Evolutionary conservation across 2,329 filamentous ascomycete genomes (phyloP), one percentile per base, ranked within the genome.

Genomic region (Pleomassaria siparia): DNA sequence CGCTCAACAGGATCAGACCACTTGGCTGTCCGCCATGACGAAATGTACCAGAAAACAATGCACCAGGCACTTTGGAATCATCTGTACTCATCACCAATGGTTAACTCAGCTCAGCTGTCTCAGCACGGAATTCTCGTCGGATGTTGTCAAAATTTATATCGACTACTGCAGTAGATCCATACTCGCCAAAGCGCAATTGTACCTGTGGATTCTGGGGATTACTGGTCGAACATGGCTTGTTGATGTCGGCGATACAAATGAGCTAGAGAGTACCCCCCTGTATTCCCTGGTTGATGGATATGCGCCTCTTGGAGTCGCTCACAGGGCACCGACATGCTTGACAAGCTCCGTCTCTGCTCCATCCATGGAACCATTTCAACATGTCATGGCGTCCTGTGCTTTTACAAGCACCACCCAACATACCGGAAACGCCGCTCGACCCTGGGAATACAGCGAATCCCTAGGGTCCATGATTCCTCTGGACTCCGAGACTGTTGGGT

Each of bases 51-150:
- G 50, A 40, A 63, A 48, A 46, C 47, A 46, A 55, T 69, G 64
- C 54, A 70, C 59, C 26, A 26, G 39, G 11, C 64, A 66, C 48
- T 67, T 69, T 44, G 61, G 63, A 32, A 16, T 60, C 12, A 60
- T 70, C 29, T 69, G 66, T 42, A 66, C 62, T 22, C 65, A 60
- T 32, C 61, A 64, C 33, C 61, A 69, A 54, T 69, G 64, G 61
- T 54, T 69, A 15, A 66, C 59, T 9, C 55, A 66, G 39, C 57
- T 63, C 44, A 63, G 54, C 44, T 70, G 66, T 54, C 64, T 70
- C 43, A 60, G 54, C 54, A 55, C 50, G 20, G 59, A 30, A 22
- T 62, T 69, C 39, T 66, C 64, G 13, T 43, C 64, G 13, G 53
- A 63, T 47, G 24, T 63, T 43, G 20, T 69, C 43, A 32, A 41